These are phyloP conservation scores for Xylaria arbuscula DNA, from an alignment of 2,329 filamentous ascomycete species.

Conservation along the genomic window DNA sequence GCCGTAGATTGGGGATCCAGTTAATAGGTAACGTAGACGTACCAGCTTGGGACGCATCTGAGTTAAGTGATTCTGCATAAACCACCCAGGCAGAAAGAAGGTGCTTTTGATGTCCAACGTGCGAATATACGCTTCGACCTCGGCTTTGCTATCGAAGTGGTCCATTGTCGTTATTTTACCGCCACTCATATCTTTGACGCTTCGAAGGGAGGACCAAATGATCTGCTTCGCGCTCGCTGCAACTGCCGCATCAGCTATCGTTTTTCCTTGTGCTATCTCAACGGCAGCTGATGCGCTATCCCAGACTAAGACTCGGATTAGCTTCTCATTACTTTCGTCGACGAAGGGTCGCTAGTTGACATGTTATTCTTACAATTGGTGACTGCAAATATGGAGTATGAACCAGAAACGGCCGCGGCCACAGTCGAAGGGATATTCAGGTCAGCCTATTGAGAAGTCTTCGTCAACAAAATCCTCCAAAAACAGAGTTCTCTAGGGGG, in stretches of 20 bases:
- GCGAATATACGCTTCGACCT: background rate
- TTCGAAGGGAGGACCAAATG: background rate
- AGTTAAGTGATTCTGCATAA: background rate
- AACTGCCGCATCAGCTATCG: background rate
- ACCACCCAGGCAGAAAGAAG: background rate
- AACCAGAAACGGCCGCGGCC: background rate
- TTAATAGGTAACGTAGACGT: background rate
- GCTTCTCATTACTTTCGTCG: background rate
- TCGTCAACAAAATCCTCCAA: background rate
- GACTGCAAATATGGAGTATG: background rate
- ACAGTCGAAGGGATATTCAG: background rate
- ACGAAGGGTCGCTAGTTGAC: no score
- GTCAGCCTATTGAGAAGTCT: background rate
- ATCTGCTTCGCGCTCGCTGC: background rate
- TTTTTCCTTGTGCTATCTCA: conserved; percentile 1
- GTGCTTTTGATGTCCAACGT: background rate
- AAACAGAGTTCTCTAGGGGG: background rate
- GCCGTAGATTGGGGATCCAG: no score
- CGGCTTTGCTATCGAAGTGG: conserved; percentile 1
- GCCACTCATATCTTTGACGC: background rate
- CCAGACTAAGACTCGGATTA: background rate
- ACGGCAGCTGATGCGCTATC: conserved; percentile 1
- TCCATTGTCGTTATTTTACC: background rate
- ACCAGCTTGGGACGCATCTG: background rate
- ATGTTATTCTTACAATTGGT: conserved; percentile 3